Conservation (phyloP, 2,329 filamentous ascomycete species). For the Neonectria coccinea region DNA sequence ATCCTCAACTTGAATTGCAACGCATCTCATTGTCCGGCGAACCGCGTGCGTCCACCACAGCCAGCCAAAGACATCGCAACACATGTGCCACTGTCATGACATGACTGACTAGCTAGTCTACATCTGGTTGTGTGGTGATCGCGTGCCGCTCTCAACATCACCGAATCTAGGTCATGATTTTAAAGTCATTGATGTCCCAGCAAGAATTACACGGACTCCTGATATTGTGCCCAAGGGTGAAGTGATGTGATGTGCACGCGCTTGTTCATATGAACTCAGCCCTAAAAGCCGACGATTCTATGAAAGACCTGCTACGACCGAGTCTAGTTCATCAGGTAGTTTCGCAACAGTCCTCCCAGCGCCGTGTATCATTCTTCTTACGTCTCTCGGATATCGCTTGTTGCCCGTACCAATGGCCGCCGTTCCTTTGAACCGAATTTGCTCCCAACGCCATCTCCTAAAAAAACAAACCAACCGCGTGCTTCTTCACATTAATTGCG, state of each 20-base stretch:
- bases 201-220: not conserved
- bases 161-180: not conserved
- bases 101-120: not conserved
- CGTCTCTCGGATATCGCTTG: constrained; percentile 23
- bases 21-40: not conserved
- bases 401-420: constrained; percentile 19
- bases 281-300: not conserved
- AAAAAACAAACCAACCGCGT: constrained; percentile 20
- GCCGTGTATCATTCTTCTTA: constrained; percentile 17
- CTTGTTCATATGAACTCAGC: not conserved
- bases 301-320: constrained; percentile 2
- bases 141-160: constrained; percentile 8
- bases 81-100: constrained; percentile 24
- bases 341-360: constrained; percentile 4
- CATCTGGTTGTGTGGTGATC: constrained; percentile 10
- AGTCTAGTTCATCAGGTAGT: not conserved
- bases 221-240: not conserved
- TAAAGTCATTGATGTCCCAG: not conserved
- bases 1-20: not conserved
- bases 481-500: not conserved
- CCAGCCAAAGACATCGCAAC: constrained; percentile 21
- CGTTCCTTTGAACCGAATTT: constrained; percentile 38
- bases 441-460: constrained; percentile 40
- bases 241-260: constrained; percentile 5
- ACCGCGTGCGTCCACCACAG: constrained; percentile 6